Conservation (phyloP, 768 basidiomycete species). For the Holtermanniella nyarrowii region DNA sequence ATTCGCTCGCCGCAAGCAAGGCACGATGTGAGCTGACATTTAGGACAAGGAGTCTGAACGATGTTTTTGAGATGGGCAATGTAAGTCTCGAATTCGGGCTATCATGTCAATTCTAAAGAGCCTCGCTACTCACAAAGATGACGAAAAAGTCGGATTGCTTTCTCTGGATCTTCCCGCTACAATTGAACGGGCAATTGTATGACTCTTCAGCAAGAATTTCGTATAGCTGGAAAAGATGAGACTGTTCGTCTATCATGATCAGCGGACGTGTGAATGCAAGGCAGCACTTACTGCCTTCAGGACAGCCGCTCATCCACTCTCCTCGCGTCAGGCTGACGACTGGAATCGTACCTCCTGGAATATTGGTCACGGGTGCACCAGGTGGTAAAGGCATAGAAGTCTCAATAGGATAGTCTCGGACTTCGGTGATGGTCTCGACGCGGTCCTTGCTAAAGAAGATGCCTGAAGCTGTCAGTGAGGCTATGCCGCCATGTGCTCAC, state of each 20-base stretch:
- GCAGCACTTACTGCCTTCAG: slow-evolving; percentile 54
- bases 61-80: slow-evolving; percentile 53
- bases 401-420: slow-evolving; percentile 65
- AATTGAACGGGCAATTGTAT: slow-evolving; percentile 67
- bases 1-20: slow-evolving; percentile 65
- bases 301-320: slow-evolving; percentile 96
- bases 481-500: slow-evolving; percentile 41
- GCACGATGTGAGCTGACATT: slow-evolving; percentile 50
- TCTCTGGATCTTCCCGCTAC: too few species aligned
- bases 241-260: slow-evolving; percentile 54
- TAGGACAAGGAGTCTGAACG: slow-evolving; percentile 54
- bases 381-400: slow-evolving; percentile 44
- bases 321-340: slow-evolving; percentile 65
- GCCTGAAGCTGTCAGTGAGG: slow-evolving; percentile 45
- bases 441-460: slow-evolving; percentile 94
- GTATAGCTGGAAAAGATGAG: slow-evolving; percentile 75
- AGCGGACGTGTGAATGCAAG: background rate
- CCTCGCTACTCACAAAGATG: slow-evolving; percentile 54
- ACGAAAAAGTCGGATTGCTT: slow-evolving; percentile 71
- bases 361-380: slow-evolving; percentile 16
- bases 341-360: background rate
- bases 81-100: slow-evolving; percentile 67
- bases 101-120: slow-evolving; percentile 9
- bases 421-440: slow-evolving; percentile 80
- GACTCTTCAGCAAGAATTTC: slow-evolving; percentile 56